These are phyloP conservation scores for Vitis rotundifolia DNA, from an alignment of 164 flowering plant species.

Conservation along the genomic window DNA sequence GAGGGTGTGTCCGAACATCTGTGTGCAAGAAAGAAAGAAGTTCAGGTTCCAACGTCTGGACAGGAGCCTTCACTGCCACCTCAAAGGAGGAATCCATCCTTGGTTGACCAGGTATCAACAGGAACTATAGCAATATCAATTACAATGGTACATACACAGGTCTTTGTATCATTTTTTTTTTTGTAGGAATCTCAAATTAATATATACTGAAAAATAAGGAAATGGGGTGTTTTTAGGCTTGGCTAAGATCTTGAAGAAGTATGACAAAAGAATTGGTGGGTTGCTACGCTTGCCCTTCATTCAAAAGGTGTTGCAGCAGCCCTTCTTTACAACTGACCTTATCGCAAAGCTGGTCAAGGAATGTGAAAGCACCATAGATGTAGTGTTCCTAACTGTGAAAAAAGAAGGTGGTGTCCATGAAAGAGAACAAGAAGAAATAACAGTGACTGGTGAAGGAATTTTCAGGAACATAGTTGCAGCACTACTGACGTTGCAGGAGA, in stretches of 20 bases:
- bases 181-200: no score
- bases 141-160: constrained; percentile 50
- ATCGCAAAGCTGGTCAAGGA: constrained; percentile 56
- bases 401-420: constrained; percentile 1
- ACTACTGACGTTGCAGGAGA: constrained; percentile 51
- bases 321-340: constrained; percentile 55
- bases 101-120: no score
- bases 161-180: no score
- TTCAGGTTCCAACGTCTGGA: no score
- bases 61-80: no score
- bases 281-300: constrained; percentile 14
- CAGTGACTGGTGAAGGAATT: constrained; percentile 32
- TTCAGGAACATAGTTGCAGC: constrained; percentile 61
- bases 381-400: constrained; percentile 25
- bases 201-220: no score
- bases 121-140: constrained; percentile 62
- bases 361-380: constrained; percentile 51
- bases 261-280: constrained; percentile 63
- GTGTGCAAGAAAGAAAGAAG: no score
- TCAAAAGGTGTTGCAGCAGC: constrained; percentile 51
- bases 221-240: constrained; percentile 31
- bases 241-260: constrained; percentile 68
- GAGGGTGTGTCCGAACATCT: no score
- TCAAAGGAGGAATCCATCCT: no score
- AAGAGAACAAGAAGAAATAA: constrained; percentile 14